Conservation (phyloP, 139 green algal genomes). For the Gonium pectorale region DNA sequence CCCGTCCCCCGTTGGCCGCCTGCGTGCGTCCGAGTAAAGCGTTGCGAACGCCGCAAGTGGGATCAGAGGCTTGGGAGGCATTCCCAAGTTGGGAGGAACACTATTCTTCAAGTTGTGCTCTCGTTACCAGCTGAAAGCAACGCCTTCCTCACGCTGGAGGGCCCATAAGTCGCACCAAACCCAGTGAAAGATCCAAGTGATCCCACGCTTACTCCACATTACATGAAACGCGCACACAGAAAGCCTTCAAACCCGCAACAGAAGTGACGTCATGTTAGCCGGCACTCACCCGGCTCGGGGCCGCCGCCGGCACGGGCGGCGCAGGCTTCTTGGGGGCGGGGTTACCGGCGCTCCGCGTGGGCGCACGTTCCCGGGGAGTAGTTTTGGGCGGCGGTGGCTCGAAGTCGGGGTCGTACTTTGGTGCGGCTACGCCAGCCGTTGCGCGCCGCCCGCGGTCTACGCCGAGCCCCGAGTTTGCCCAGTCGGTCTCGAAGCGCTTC, state of each 20-base stretch:
- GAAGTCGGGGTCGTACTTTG: conserved; percentile 43
- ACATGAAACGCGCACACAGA: too few species aligned
- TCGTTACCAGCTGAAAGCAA: too few species aligned
- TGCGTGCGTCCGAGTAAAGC: not conserved
- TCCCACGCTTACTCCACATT: too few species aligned
- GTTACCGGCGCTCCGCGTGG: conserved; percentile 9
- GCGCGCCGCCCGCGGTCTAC: conserved; percentile 16
- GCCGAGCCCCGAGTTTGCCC: conserved; percentile 39
- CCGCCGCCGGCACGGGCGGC: not conserved
- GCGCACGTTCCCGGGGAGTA: not conserved
- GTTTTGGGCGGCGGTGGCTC: conserved; percentile 23
- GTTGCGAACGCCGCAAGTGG: too few species aligned
- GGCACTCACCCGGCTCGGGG: conserved; percentile 13
- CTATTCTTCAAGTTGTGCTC: too few species aligned
- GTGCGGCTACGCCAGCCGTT: conserved; percentile 13
- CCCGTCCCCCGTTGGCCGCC: conserved; percentile 21
- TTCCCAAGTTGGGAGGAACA: too few species aligned
- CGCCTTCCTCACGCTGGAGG: too few species aligned
- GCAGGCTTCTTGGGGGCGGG: not conserved
- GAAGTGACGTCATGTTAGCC: not conserved
- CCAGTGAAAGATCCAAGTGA: too few species aligned
- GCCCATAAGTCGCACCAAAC: too few species aligned
- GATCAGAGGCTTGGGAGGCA: too few species aligned
- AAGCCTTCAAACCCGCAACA: too few species aligned
- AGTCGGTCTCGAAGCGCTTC: conserved; percentile 54